phyloP scores from a whole-genome alignment of 176 grass and related monocot species.

The Musa acuminata region DNA sequence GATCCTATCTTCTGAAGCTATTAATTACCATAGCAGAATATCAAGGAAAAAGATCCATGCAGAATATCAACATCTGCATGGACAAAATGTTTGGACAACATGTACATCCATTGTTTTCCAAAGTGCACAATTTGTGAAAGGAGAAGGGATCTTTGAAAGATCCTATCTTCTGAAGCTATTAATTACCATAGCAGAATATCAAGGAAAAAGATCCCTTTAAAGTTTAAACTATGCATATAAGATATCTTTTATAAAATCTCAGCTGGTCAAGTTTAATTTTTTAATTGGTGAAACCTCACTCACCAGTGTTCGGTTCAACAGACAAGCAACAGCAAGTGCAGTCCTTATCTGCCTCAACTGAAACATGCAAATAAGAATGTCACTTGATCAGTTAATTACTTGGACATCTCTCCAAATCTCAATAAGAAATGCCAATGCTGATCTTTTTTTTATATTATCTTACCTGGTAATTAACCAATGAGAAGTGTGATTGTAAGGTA shows the following conservation, averaged over 20 bases:
- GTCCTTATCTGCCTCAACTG: constrained; percentile 92
- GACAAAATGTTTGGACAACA: too few species aligned
- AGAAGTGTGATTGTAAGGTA: constrained; percentile 79
- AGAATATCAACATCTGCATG: too few species aligned
- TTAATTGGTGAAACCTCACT: constrained; percentile 33
- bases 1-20: too few species aligned
- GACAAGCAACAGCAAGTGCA: constrained; percentile 70
- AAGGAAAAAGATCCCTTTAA: background rate
- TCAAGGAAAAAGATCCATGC: too few species aligned
- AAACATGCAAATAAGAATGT: constrained; percentile 29
- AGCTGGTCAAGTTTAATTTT: constrained; percentile 11
- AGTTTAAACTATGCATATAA: constrained; percentile 1
- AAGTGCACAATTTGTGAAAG: background rate
- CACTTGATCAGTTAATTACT: background rate
- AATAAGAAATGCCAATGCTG: background rate
- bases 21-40: too few species aligned
- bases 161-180: background rate
- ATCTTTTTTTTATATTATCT: constrained; percentile 1
- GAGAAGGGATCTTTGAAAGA: background rate
- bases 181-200: background rate
- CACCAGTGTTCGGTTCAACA: constrained; percentile 74
- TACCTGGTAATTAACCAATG: constrained; percentile 88
- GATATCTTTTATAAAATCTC: constrained; percentile 4
- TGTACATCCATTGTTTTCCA: too few species aligned
- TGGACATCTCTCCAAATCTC: background rate